These are phyloP conservation scores for Lepidium didymum DNA, from an alignment of 345 rosid species.

Conservation along the genomic window DNA sequence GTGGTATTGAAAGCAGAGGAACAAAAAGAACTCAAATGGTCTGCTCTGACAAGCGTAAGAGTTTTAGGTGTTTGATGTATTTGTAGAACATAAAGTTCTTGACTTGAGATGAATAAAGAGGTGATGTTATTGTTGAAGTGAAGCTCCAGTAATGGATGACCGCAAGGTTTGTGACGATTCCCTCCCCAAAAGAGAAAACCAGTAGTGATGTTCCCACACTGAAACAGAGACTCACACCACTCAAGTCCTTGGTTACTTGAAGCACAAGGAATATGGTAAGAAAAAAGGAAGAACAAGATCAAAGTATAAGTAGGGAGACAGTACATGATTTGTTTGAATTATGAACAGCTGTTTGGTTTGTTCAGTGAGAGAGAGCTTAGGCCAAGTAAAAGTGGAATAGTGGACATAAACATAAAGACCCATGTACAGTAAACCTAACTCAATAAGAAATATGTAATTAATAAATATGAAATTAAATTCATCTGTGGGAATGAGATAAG, in stretches of 20 bases:
- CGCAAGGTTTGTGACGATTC: background rate
- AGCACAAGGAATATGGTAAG: background rate
- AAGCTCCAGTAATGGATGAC: conserved; percentile 27
- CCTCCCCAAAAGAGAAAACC: conserved; percentile 43
- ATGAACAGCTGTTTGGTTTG: background rate
- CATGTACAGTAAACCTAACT: too few relatives aligned
- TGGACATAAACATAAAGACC: too few relatives aligned
- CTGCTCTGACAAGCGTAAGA: conserved; percentile 22
- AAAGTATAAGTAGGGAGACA: background rate
- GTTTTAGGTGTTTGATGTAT: background rate
- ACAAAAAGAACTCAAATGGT: conserved; percentile 3
- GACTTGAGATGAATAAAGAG: background rate
- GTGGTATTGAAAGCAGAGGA: background rate
- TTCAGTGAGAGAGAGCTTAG: background rate
- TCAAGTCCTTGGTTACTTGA: background rate
- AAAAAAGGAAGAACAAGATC: background rate
- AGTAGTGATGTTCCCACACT: conserved; percentile 24
- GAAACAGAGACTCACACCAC: background rate
- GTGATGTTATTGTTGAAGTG: conserved; percentile 9
- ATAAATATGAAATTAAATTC: too few relatives aligned
- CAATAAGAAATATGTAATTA: too few relatives aligned
- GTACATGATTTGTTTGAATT: background rate
- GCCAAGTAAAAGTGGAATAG: background rate
- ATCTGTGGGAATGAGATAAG: too few relatives aligned
- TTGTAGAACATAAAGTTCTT: conserved; percentile 12